These are phyloP conservation scores for Kingdonia uniflora DNA, from an alignment of 164 flowering plant species.

Conservation along the genomic window DNA sequence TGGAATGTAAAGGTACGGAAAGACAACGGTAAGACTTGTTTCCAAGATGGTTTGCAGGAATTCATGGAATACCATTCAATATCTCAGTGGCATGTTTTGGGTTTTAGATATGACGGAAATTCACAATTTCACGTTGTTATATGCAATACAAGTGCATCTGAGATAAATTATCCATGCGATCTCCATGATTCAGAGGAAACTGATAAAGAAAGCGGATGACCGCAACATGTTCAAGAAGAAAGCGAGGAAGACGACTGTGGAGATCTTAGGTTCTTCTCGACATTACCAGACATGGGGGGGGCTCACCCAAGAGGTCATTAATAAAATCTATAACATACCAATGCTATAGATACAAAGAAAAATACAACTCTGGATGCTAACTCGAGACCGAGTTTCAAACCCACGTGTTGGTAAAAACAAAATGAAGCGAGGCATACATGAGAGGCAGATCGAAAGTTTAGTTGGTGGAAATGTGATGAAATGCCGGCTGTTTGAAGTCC, in stretches of 20 bases:
- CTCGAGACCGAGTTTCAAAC: too few species aligned
- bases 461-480: too few species aligned
- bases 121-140: conserved; percentile 2
- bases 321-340: background rate
- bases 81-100: background rate
- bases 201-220: background rate
- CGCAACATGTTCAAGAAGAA: background rate
- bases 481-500: too few species aligned
- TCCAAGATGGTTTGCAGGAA: background rate
- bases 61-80: conserved; percentile 1
- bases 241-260: background rate
- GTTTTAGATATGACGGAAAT: background rate
- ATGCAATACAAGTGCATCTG: background rate
- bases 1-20: background rate
- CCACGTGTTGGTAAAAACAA: too few species aligned
- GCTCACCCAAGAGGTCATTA: too few species aligned
- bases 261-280: conserved; percentile 1
- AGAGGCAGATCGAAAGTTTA: too few species aligned
- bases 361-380: too few species aligned
- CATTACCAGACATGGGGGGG: too few species aligned
- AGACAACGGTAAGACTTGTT: background rate
- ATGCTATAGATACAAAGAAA: background rate
- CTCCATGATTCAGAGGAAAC: background rate
- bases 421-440: too few species aligned
- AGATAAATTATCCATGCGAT: background rate